These are phyloP conservation scores for Filobasidium wieringae DNA, from an alignment of 768 basidiomycete species.

Conservation along the genomic window DNA sequence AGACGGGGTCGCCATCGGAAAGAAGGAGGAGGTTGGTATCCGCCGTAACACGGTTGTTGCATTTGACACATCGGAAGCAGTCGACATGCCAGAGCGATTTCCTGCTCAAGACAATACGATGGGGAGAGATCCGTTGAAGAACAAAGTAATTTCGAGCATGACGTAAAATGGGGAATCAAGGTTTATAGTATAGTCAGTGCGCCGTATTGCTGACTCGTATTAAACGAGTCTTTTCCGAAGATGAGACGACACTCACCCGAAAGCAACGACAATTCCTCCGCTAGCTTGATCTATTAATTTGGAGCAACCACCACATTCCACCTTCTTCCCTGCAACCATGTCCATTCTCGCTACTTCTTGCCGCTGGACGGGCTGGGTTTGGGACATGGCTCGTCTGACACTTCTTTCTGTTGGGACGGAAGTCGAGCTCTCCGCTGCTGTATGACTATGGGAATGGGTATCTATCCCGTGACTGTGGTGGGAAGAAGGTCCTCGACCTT, in stretches of 20 bases:
- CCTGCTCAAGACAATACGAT: constrained; percentile 41
- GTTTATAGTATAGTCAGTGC: not conserved
- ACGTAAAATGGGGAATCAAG: not conserved
- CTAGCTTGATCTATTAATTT: constrained; percentile 34
- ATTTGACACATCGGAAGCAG: constrained; percentile 91
- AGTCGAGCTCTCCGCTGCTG: not conserved
- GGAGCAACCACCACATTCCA: constrained; percentile 11
- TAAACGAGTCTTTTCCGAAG: too few species aligned
- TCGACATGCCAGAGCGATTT: constrained; percentile 70
- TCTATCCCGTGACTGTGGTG: not conserved
- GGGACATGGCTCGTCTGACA: not conserved
- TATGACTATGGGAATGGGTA: not conserved
- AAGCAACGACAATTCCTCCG: constrained; percentile 67
- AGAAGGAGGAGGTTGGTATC: constrained; percentile 95
- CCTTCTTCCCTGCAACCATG: constrained; percentile 8
- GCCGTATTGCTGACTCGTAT: not conserved
- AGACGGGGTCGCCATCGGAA: constrained; percentile 91
- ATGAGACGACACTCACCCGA: constrained; percentile 84
- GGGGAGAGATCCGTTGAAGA: not conserved
- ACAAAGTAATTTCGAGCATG: not conserved
- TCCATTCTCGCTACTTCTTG: not conserved
- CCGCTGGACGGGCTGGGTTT: not conserved
- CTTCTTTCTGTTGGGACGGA: not conserved
- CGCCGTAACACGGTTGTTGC: constrained; percentile 74
- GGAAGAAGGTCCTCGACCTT: not conserved